These are phyloP conservation scores for Wolfiporia cocos DNA, from an alignment of 1,284 basidiomycete species.

Conservation along the genomic window DNA sequence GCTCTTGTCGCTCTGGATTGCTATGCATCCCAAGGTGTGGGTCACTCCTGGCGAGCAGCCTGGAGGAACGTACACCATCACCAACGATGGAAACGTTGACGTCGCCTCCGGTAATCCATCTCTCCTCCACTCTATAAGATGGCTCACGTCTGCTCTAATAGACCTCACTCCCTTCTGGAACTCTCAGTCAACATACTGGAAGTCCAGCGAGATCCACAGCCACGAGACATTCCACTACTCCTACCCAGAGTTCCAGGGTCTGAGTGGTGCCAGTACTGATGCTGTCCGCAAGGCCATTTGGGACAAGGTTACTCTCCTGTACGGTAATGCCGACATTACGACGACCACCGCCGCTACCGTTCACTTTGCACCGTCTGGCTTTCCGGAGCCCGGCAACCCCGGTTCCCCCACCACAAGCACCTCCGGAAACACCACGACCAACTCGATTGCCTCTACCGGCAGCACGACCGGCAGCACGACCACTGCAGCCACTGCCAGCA, in stretches of 20 bases:
- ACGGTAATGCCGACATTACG: slow-evolving; percentile 12
- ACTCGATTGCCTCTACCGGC: too few species aligned
- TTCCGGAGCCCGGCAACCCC: too few species aligned
- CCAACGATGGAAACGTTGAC: slow-evolving; percentile 24
- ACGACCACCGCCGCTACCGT: neutral
- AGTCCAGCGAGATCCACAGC: slow-evolving; percentile 18
- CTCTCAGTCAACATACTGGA: slow-evolving; percentile 25
- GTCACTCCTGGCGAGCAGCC: slow-evolving; percentile 24
- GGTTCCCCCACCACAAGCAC: too few species aligned
- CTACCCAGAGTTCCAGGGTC: slow-evolving; percentile 39
- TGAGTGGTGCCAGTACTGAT: slow-evolving; percentile 24
- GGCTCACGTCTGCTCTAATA: slow-evolving; percentile 7
- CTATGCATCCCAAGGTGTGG: slow-evolving; percentile 34
- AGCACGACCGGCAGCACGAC: neutral
- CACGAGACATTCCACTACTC: slow-evolving; percentile 30
- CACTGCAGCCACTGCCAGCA: neutral
- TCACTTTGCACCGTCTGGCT: too few species aligned
- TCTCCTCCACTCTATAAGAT: slow-evolving; percentile 12
- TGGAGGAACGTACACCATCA: slow-evolving; percentile 31
- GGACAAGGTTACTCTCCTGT: slow-evolving; percentile 24
- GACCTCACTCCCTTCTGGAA: slow-evolving; percentile 29
- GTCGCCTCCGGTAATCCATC: slow-evolving; percentile 31
- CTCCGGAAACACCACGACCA: too few species aligned
- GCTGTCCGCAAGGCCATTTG: slow-evolving; percentile 29
- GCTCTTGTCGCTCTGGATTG: slow-evolving; percentile 39